Evolutionary conservation across 495 filamentous ascomycete genomes (phyloP).

Genomic region (Bathelium albidoporum): DNA sequence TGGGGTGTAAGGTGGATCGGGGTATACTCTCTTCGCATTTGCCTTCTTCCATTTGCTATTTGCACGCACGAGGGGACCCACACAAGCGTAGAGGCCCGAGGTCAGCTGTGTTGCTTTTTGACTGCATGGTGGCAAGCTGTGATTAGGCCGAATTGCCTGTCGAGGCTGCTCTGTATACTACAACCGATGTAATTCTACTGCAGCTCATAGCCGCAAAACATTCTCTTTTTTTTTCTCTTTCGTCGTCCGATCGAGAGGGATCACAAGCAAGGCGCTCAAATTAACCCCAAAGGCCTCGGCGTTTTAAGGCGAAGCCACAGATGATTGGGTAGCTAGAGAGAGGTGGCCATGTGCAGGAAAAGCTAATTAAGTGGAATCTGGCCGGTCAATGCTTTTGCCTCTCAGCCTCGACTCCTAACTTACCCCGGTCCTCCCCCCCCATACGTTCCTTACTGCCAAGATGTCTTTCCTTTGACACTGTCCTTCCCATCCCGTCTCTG

Average conservation of each 20-base stretch:
- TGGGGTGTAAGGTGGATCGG: background rate
- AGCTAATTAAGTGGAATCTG: background rate
- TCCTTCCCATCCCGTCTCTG: background rate
- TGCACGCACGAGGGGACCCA: no score
- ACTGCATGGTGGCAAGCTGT: background rate
- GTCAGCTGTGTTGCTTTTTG: no score
- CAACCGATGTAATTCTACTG: background rate
- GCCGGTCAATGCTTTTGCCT: background rate
- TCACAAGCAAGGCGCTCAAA: no score
- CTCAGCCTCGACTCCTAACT: conserved; percentile 3
- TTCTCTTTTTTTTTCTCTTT: no score
- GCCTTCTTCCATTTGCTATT: background rate
- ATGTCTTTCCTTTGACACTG: background rate
- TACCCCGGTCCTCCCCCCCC: background rate
- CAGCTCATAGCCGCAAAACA: background rate
- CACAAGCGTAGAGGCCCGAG: no score
- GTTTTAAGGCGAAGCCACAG: background rate
- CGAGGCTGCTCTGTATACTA: background rate
- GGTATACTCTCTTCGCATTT: background rate
- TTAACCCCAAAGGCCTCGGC: no score
- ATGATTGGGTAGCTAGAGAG: no score
- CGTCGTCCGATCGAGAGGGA: no score
- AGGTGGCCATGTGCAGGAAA: no score
- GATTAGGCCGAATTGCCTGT: background rate
- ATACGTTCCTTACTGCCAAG: background rate